These are phyloP conservation scores for Tripterygium wilfordii DNA, from an alignment of 177 flowering plant species.

Conservation along the genomic window DNA sequence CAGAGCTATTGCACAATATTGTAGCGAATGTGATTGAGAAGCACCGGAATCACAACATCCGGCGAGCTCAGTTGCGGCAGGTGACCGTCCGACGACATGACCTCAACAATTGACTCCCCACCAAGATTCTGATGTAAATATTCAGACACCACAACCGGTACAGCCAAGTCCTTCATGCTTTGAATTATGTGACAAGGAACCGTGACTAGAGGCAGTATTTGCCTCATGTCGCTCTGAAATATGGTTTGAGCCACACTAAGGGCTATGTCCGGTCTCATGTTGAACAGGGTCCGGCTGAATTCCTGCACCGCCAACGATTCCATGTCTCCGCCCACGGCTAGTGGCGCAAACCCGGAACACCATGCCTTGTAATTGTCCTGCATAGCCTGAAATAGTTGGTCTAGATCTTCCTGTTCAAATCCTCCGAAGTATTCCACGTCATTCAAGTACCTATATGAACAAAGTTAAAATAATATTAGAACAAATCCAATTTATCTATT, in stretches of 20 bases:
- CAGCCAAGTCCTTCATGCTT: slow-evolving; percentile 80
- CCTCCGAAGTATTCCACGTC: slow-evolving; percentile 79
- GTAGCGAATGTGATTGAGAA: slow-evolving; percentile 62
- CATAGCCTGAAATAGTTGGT: slow-evolving; percentile 71
- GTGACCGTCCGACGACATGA: slow-evolving; percentile 82
- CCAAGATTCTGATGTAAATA: slow-evolving; percentile 66
- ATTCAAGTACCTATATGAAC: slow-evolving; percentile 53
- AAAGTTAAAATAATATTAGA: background rate
- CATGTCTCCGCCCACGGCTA: slow-evolving; percentile 85
- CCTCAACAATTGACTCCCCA: slow-evolving; percentile 71
- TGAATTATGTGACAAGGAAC: slow-evolving; percentile 89
- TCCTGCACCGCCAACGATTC: slow-evolving; percentile 82
- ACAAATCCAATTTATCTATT: too few species aligned
- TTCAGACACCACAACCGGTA: slow-evolving; percentile 77
- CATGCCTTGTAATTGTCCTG: slow-evolving; percentile 73
- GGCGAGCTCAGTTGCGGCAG: slow-evolving; percentile 90
- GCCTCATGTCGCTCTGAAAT: slow-evolving; percentile 61
- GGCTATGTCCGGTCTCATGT: slow-evolving; percentile 89
- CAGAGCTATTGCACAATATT: slow-evolving; percentile 54
- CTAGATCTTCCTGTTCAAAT: slow-evolving; percentile 72
- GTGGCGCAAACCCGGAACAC: slow-evolving; percentile 80
- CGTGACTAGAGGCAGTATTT: slow-evolving; percentile 36
- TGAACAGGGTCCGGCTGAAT: slow-evolving; percentile 87
- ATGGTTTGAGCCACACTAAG: slow-evolving; percentile 59
- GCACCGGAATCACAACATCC: slow-evolving; percentile 65